Conservation (phyloP, 2,329 filamentous ascomycete genomes). For the Colletotrichum siamense region DNA sequence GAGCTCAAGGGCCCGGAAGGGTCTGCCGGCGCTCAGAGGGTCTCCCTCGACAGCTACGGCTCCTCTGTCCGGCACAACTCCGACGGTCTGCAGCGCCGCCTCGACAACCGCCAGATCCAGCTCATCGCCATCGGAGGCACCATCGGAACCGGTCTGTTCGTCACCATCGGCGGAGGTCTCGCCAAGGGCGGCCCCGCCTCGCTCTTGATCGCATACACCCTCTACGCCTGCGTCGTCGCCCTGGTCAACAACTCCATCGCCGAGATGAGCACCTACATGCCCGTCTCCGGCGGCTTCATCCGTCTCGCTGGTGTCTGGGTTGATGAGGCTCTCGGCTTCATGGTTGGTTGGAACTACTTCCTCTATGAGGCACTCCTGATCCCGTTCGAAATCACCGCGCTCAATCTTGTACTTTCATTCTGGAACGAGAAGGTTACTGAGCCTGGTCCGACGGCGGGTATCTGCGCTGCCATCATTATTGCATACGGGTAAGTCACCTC, state of each 20-base stretch:
- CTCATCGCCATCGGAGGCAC: constrained; percentile 54
- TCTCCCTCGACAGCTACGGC: constrained; percentile 19
- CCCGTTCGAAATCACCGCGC: constrained; percentile 32
- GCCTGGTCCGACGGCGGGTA: constrained; percentile 24
- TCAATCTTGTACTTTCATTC: constrained; percentile 28
- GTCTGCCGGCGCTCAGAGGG: neutral
- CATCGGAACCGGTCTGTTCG: constrained; percentile 54
- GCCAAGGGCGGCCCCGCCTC: constrained; percentile 19
- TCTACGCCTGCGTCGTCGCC: constrained; percentile 35
- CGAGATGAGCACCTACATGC: constrained; percentile 39
- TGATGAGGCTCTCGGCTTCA: constrained; percentile 61
- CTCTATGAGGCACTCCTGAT: constrained; percentile 50
- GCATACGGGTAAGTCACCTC: constrained; percentile 13
- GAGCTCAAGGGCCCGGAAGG: constrained; percentile 13
- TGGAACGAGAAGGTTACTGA: constrained; percentile 24
- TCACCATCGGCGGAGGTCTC: constrained; percentile 47
- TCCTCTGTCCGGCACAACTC: constrained; percentile 21
- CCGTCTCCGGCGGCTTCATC: constrained; percentile 20
- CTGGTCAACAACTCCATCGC: constrained; percentile 42
- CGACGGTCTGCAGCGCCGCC: constrained; percentile 40
- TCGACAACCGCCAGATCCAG: constrained; percentile 40
- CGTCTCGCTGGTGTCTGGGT: constrained; percentile 43
- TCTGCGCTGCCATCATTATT: constrained; percentile 25
- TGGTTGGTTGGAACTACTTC: constrained; percentile 67
- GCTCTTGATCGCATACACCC: constrained; percentile 17